Base-by-base conservation (phyloP, 73 alveolate genomes). In the Uronychia setigera region DNA sequence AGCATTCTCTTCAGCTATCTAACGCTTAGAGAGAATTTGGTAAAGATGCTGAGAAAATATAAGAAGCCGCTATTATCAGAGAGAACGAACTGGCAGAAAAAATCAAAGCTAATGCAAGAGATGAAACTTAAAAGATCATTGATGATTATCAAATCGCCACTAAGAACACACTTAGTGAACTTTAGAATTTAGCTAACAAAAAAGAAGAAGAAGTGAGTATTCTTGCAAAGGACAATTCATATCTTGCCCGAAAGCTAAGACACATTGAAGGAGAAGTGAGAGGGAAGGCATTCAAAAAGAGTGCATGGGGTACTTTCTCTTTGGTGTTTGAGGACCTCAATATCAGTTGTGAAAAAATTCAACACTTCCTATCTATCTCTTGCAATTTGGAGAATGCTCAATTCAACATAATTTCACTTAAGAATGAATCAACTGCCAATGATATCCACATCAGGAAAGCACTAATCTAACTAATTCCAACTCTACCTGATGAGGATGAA, bases 271-370 rank as follows among this genome's bases (percentile, higher is more conserved):
- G 67, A 46, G 67, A 46, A 46, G 67, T 19, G 19, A 46, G 67
- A 19, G 5, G 67, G 5, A 29, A 58, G 26, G 86, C 35, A 0
- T n/a, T 80, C 57, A 80, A 30, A 30, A 80, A 80, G 33, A 80
- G 58, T 58, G 30, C 60, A 26, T 80, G 30, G 26, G 86, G 86
- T 5, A 46, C 86, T 9, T 80, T 80, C 58, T n/a, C 86, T 27
- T n/a, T 80, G 29, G 79, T 58, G 0, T 80, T 80, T 80, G 86
- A 80, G 31, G 79, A 80, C 31, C 35, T 28, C 25, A 57, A 34
- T 80, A 58, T 80, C 0, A 80, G 79, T 1, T 26, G 13, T 27
- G 79, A 80, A 58, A 34, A 58, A 28, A n/a, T 80, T 80, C 35
- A 80, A 28, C 86, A 80, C 58, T 35, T 33, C 57, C 79, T 80